Percentiles rank a stretch among this genome's conserved stretches.
phyloP scores from a whole-genome alignment of 2,329 filamentous ascomycete species.

The Calonectria montana region DNA sequence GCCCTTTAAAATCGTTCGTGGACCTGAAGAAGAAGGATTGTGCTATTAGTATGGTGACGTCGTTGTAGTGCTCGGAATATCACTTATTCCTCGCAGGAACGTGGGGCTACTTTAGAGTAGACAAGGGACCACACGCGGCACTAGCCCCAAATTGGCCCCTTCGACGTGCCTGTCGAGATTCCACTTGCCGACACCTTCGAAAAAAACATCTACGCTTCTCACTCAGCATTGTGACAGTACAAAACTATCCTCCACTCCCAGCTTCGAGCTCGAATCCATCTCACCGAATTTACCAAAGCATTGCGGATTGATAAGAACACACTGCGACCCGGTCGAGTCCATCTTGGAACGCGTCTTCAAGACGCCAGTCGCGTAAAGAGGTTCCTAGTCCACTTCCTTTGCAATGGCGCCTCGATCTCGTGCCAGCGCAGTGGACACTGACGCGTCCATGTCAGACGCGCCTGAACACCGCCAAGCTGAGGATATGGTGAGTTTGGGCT shows the following conservation, averaged over 20 bases:
- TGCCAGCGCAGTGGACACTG: conserved; percentile 65
- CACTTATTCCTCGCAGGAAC: conserved; percentile 38
- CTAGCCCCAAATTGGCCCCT: conserved; percentile 49
- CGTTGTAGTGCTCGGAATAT: conserved; percentile 39
- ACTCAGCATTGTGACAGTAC: conserved; percentile 25
- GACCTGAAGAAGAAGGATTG: not conserved
- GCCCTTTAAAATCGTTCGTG: not conserved
- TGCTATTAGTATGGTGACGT: conserved; percentile 35
- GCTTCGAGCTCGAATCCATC: conserved; percentile 8
- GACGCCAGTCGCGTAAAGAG: conserved; percentile 65
- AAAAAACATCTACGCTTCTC: conserved; percentile 48
- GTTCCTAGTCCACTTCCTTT: conserved; percentile 45
- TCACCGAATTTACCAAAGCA: not conserved
- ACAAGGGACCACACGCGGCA: conserved; percentile 42
- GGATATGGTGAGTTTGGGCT: conserved; percentile 58
- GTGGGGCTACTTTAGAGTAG: conserved; percentile 32
- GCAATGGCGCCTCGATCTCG: conserved; percentile 67
- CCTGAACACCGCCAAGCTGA: conserved; percentile 59
- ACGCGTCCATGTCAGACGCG: conserved; percentile 73
- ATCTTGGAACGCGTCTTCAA: conserved; percentile 58
- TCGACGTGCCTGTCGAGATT: conserved; percentile 50
- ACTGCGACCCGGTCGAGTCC: conserved; percentile 14
- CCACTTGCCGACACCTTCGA: conserved; percentile 45
- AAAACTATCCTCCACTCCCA: conserved; percentile 23
- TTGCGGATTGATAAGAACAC: conserved; percentile 15